Percentiles rank a stretch among this genome's conserved stretches.
Evolutionary conservation across 2,329 filamentous ascomycete species (phyloP).

Genomic region (Diaporthe amygdali): DNA sequence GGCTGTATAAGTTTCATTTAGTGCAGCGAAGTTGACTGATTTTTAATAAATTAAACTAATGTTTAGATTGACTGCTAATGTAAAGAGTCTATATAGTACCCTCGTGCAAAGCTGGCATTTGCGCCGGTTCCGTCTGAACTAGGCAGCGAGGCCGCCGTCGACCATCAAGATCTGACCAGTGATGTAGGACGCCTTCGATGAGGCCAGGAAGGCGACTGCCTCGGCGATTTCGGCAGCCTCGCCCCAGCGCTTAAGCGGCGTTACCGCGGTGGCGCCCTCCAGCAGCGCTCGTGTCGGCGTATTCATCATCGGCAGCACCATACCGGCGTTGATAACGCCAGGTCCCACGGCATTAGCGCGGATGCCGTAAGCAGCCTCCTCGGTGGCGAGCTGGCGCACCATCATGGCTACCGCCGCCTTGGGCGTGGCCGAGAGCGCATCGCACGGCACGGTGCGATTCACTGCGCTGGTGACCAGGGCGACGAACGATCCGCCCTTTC

Average conservation of each 20-base stretch:
- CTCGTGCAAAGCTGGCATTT: no score
- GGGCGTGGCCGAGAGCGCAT: background rate
- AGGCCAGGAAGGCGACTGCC: slow-evolving; percentile 29
- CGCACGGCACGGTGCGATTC: background rate
- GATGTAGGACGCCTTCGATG: slow-evolving; percentile 28
- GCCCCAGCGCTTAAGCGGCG: slow-evolving; percentile 30
- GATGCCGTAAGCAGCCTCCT: background rate
- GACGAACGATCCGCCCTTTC: slow-evolving; percentile 3
- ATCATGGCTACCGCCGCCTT: background rate
- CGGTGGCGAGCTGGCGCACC: slow-evolving; percentile 14
- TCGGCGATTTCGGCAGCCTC: slow-evolving; percentile 28
- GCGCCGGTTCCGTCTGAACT: background rate
- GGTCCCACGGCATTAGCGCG: background rate
- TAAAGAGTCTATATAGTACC: no score
- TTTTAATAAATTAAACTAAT: no score
- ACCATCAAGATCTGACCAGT: slow-evolving; percentile 31
- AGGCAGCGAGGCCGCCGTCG: slow-evolving; percentile 27
- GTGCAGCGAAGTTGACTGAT: no score
- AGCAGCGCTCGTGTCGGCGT: slow-evolving; percentile 16
- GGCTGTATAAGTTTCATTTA: no score
- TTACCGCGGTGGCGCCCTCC: slow-evolving; percentile 27
- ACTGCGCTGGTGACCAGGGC: slow-evolving; percentile 3
- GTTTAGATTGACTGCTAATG: no score
- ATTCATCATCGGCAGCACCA: slow-evolving; percentile 1
- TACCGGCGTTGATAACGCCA: background rate